Percentiles rank a stretch among this genome's conserved stretches.
These are phyloP conservation scores for Ilyonectria sp. DNA, from an alignment of 2,329 filamentous ascomycete species.

Conservation along the genomic window DNA sequence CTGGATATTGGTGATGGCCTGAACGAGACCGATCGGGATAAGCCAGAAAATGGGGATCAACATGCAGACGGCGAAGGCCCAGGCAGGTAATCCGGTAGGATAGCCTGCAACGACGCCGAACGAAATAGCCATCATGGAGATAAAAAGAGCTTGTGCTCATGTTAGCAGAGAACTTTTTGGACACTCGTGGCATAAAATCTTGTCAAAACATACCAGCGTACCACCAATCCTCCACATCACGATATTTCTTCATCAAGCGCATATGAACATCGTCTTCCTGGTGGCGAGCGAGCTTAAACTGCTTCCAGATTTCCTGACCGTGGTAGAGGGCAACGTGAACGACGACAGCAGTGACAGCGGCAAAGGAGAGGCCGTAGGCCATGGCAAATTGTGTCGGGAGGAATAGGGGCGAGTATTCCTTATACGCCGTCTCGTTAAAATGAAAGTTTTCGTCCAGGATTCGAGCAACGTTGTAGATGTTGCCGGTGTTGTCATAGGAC, in stretches of 20 bases:
- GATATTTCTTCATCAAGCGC: conserved; percentile 74
- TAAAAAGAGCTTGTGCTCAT: conserved; percentile 58
- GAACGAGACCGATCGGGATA: conserved; percentile 73
- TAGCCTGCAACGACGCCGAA: conserved; percentile 69
- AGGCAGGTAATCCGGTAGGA: conserved; percentile 71
- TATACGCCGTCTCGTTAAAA: conserved; percentile 74
- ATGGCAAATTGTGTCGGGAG: conserved; percentile 74
- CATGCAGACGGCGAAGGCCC: conserved; percentile 71
- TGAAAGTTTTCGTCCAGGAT: conserved; percentile 70
- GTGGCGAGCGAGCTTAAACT: conserved; percentile 68
- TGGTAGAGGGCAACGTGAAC: conserved; percentile 71
- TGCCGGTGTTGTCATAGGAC: conserved; percentile 76
- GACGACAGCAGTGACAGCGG: conserved; percentile 74
- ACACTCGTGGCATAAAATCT: conserved; percentile 45
- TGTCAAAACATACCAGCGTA: conserved; percentile 64
- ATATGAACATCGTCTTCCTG: conserved; percentile 74
- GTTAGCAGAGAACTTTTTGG: conserved; percentile 28
- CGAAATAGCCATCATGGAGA: conserved; percentile 68
- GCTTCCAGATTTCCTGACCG: conserved; percentile 68
- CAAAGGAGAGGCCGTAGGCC: conserved; percentile 76
- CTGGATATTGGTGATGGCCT: conserved; percentile 74
- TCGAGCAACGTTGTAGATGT: conserved; percentile 71
- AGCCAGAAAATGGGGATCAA: conserved; percentile 71
- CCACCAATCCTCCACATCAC: conserved; percentile 73
- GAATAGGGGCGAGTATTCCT: conserved; percentile 76